Base-by-base conservation (phyloP, 2,329 filamentous ascomycete species). In the Aspergillus aculeatinus region DNA sequence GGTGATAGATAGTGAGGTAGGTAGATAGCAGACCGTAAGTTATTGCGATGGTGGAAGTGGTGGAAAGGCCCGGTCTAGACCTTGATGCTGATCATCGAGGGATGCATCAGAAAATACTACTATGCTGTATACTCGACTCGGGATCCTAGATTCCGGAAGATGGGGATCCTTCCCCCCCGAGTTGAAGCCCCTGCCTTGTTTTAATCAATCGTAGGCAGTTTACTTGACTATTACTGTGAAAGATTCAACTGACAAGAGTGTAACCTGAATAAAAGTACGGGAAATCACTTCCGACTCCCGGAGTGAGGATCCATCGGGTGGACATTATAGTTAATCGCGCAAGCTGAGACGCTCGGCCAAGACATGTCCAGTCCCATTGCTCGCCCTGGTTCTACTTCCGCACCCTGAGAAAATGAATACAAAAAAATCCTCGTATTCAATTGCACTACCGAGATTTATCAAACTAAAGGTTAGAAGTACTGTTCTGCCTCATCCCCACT, bases 371-470 rank as follows among this genome's bases (percentile, higher is more conserved):
- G 39, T 9, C 16, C 39, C 16, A 35, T 35, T 35, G 33, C 33
- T 35, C 33, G 14, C 33, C 33, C 11, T 35, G 2, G 1, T 12
- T 35, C 12, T 16, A 35, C 33, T 12, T 12, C 27, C 11, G 14
- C 33, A 35, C 12, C 33, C 4, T 4, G 11, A 10, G 33, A 35
- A 29, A 35, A 16, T 16, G 14, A 14, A 6, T 16, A 35, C 11
- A 16, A 44, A 2, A 50, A 23, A 47, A 23, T 35, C 53, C 21
- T 55, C 44, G 42, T 48, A 55, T 55, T 55, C 51, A 31, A 44
- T 42, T 48, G 53, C 14, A 31, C 53, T 55, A 55, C 53, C 53
- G 53, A 55, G 29, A 55, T 33, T 19, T 47, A 55, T 55, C 53
- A 7, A n/a, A 55, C 53, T 29, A 50, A 55, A 48, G 33, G 42